Conservation (phyloP, 2,329 filamentous ascomycete species). For the Fusarium compactum region DNA sequence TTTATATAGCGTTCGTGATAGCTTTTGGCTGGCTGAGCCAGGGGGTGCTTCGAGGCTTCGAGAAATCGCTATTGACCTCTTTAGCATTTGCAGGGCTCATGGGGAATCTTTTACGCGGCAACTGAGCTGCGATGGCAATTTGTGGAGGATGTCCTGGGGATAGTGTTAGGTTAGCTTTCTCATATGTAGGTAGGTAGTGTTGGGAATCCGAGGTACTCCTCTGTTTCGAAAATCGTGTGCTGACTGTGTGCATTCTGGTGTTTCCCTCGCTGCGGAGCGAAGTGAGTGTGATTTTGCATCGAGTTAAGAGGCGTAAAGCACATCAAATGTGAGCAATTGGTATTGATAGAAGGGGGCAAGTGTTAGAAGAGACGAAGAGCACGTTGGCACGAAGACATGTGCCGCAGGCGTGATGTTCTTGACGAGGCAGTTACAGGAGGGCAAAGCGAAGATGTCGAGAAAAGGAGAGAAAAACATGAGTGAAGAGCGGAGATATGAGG, state of each 20-base stretch:
- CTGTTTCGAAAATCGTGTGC: background rate
- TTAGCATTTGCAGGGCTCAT: conserved; percentile 19
- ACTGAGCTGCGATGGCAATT: background rate
- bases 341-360: background rate
- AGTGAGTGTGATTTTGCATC: background rate
- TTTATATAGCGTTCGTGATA: conserved; percentile 31
- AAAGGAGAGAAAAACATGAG: background rate
- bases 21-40: conserved; percentile 22
- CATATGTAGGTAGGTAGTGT: background rate
- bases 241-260: background rate
- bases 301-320: background rate
- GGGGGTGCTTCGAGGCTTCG: conserved; percentile 10
- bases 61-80: conserved; percentile 18
- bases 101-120: conserved; percentile 16
- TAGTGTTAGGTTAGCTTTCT: background rate
- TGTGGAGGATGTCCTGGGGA: background rate
- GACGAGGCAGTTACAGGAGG: background rate
- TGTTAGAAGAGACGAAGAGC: background rate
- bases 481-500: background rate
- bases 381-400: background rate
- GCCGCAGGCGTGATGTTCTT: background rate
- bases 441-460: background rate
- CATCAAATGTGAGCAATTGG: background rate
- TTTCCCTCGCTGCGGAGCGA: background rate
- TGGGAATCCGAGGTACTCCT: background rate